Evolutionary conservation across 176 grass and related monocot species (phyloP).

Genomic region (Carex scoparia): DNA sequence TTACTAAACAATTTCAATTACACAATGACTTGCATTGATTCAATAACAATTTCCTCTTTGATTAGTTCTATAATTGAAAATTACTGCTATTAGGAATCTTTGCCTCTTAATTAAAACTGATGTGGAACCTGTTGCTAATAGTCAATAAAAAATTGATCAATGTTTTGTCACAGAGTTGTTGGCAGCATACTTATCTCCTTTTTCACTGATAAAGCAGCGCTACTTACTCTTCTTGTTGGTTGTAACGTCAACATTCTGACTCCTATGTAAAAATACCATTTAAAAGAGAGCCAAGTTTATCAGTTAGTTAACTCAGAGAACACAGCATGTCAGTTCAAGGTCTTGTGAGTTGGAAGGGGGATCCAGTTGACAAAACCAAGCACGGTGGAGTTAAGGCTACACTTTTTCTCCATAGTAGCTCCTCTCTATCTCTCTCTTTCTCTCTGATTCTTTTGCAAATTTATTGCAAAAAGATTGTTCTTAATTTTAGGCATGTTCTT

Average conservation of each 20-base stretch:
- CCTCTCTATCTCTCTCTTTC: background rate
- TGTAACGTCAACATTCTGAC: background rate
- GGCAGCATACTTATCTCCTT: background rate
- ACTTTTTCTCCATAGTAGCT: constrained; percentile 48
- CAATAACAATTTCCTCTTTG: background rate
- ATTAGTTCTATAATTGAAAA: background rate
- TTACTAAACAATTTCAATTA: too few species aligned
- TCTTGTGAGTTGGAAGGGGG: constrained; percentile 52
- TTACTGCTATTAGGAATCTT: background rate
- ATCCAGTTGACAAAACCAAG: constrained; percentile 31
- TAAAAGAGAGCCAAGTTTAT: background rate
- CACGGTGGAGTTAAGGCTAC: constrained; percentile 55
- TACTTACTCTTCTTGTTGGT: background rate
- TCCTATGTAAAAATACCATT: background rate
- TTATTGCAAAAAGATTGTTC: background rate
- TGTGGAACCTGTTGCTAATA: background rate
- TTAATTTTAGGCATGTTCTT: background rate
- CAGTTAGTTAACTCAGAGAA: background rate
- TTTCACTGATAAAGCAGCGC: background rate
- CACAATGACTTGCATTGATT: background rate
- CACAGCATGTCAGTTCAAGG: constrained; percentile 37
- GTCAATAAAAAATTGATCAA: background rate
- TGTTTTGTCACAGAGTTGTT: background rate
- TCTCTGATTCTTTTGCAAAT: background rate
- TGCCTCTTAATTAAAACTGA: background rate